Percentiles rank a stretch among this genome's conserved stretches.
Evolutionary conservation across 2,329 filamentous ascomycete genomes (phyloP).

Genomic region (Domatiomyces globalis): DNA sequence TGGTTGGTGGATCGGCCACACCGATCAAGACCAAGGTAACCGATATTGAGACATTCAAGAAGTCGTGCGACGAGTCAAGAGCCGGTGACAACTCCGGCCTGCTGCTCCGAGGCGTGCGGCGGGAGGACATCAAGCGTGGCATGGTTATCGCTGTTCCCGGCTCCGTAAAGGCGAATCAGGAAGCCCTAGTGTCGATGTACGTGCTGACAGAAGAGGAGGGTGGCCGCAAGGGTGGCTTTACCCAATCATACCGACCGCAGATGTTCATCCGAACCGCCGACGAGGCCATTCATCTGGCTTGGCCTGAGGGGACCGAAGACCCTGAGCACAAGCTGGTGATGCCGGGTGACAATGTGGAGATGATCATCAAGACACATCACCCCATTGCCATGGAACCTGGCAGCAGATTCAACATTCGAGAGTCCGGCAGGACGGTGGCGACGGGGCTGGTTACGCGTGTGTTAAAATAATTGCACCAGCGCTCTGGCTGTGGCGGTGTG

Average conservation of each 20-base stretch:
- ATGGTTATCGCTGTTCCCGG: slow-evolving; percentile 87
- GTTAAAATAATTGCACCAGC: slow-evolving; percentile 27
- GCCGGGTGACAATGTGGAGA: slow-evolving; percentile 98
- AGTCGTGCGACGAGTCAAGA: slow-evolving; percentile 91
- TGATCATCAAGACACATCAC: slow-evolving; percentile 73
- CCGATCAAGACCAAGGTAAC: slow-evolving; percentile 98
- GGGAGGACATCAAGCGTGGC: slow-evolving; percentile 84
- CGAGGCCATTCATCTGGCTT: slow-evolving; percentile 60
- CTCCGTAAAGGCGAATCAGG: slow-evolving; percentile 68
- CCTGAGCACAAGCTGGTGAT: slow-evolving; percentile 64
- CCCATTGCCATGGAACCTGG: slow-evolving; percentile 80
- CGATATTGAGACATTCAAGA: slow-evolving; percentile 99
- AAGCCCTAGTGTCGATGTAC: slow-evolving; percentile 94
- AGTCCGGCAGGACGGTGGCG: slow-evolving; percentile 81
- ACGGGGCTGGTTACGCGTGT: slow-evolving; percentile 72
- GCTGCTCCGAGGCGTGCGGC: slow-evolving; percentile 85
- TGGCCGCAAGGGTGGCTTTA: slow-evolving; percentile 91
- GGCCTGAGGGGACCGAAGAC: slow-evolving; percentile 72
- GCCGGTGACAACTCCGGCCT: slow-evolving; percentile 98
- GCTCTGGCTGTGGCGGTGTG: neutral
- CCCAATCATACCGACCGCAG: slow-evolving; percentile 91
- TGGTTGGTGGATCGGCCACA: slow-evolving; percentile 69
- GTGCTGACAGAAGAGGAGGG: slow-evolving; percentile 96
- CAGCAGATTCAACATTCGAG: slow-evolving; percentile 95
- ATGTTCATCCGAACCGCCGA: slow-evolving; percentile 88